phyloP scores from a whole-genome alignment of 306 rosid genomes.

The Quercus engelmannii region DNA sequence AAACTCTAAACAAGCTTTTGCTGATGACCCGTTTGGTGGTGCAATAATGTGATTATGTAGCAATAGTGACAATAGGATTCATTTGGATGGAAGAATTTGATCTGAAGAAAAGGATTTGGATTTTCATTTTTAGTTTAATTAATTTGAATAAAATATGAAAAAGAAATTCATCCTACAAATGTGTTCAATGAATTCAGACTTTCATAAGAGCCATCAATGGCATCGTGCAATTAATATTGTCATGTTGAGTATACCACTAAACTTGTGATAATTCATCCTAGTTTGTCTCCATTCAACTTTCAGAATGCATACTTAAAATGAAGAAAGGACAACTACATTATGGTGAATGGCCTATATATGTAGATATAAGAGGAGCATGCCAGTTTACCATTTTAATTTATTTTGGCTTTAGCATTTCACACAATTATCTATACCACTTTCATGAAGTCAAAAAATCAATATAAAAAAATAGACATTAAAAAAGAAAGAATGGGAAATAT shows the following conservation, averaged over 20 bases:
- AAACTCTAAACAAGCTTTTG: background rate
- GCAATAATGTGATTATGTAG: background rate
- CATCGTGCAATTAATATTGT: slow-evolving; percentile 14
- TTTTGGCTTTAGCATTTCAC: slow-evolving; percentile 10
- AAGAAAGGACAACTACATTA: slow-evolving; percentile 40
- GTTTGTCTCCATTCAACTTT: slow-evolving; percentile 39
- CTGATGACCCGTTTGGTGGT: background rate
- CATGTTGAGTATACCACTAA: background rate
- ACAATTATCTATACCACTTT: slow-evolving; percentile 16
- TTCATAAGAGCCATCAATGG: background rate
- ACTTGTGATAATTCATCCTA: slow-evolving; percentile 26
- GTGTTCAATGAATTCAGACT: background rate
- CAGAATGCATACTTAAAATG: slow-evolving; percentile 27
- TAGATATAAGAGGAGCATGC: slow-evolving; percentile 23
- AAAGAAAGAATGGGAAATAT: slow-evolving; percentile 22
- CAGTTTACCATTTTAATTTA: slow-evolving; percentile 40
- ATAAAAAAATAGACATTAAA: slow-evolving; percentile 29
- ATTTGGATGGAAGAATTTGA: no score
- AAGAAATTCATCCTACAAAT: no score
- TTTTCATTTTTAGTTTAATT: no score
- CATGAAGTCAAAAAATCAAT: slow-evolving; percentile 29
- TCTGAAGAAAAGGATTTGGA: no score
- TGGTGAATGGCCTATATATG: slow-evolving; percentile 42
- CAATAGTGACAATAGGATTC: background rate
- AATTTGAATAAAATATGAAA: no score